Conservation (phyloP, 1,284 basidiomycete species). For the Cystobasidium sp. region DNA sequence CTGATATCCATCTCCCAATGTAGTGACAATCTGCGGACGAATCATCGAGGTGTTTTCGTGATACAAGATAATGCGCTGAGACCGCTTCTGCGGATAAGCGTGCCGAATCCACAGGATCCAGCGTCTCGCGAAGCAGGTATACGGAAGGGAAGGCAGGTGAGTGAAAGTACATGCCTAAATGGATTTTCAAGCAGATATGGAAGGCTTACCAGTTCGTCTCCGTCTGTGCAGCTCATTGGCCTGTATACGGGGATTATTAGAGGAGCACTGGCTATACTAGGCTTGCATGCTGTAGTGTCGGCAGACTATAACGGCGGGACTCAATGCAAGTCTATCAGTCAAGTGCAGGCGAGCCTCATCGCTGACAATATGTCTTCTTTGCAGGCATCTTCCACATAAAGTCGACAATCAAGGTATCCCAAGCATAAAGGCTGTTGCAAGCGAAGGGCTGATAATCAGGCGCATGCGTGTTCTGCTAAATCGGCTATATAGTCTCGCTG, state of each 20-base stretch:
- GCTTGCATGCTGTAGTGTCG: constrained; percentile 46
- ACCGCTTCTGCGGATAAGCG: constrained; percentile 40
- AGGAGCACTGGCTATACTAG: constrained; percentile 50
- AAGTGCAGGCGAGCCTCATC: neutral
- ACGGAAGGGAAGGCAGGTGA: constrained; percentile 27
- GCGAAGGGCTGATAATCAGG: neutral
- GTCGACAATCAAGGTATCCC: constrained; percentile 20
- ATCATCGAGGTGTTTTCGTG: constrained; percentile 53
- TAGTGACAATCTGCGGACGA: constrained; percentile 53
- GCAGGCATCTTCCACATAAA: constrained; percentile 42
- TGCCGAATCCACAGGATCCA: constrained; percentile 22
- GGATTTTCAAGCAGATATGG: neutral
- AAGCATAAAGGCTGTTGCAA: neutral
- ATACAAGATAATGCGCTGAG: constrained; percentile 48
- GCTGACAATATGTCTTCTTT: neutral
- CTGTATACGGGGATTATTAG: constrained; percentile 49
- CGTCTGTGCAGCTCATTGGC: constrained; percentile 44
- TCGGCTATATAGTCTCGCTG: neutral
- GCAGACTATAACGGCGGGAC: constrained; percentile 45
- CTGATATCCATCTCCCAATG: neutral
- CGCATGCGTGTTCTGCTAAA: neutral
- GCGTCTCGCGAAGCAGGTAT: constrained; percentile 11
- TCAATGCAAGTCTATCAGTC: constrained; percentile 30
- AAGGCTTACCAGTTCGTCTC: constrained; percentile 1
- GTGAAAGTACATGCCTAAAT: neutral